phyloP scores from a whole-genome alignment of 1,284 basidiomycete species.

The Crucibulum cyathiforme region DNA sequence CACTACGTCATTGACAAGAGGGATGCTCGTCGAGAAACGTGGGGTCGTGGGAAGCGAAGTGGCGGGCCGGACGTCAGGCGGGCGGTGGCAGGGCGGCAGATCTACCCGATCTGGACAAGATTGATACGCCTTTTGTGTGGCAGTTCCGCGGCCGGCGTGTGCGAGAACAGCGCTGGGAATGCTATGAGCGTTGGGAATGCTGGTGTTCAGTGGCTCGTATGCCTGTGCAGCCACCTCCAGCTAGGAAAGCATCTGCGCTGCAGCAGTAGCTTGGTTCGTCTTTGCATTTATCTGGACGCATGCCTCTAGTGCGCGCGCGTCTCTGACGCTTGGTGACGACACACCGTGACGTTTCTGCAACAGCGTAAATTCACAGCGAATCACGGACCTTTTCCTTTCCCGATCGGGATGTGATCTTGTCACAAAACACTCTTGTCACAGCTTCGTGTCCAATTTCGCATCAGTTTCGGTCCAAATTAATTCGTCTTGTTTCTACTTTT shows the following conservation, averaged over 20 bases:
- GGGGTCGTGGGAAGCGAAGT: slow-evolving; percentile 52
- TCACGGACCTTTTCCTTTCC: too few relatives aligned
- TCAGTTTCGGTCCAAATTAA: background rate
- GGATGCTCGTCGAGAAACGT: slow-evolving; percentile 62
- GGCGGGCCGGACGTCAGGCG: slow-evolving; percentile 16
- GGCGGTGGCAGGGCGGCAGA: background rate
- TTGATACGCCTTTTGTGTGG: background rate
- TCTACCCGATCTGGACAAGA: background rate
- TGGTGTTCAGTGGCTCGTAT: slow-evolving; percentile 7
- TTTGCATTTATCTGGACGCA: too few relatives aligned
- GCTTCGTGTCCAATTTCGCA: slow-evolving; percentile 5
- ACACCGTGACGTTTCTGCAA: too few relatives aligned
- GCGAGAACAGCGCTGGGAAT: background rate
- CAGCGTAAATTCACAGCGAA: too few relatives aligned
- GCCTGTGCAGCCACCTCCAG: too few relatives aligned
- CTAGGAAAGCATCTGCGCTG: too few relatives aligned
- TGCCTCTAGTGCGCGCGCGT: too few relatives aligned
- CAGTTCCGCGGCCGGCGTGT: background rate
- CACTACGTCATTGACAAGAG: slow-evolving; percentile 33
- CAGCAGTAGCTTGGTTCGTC: too few relatives aligned
- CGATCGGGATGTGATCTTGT: too few relatives aligned
- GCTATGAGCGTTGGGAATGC: background rate
- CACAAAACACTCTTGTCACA: too few relatives aligned
- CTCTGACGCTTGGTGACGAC: too few relatives aligned
- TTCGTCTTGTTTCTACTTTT: slow-evolving; percentile 9